Evolutionary conservation across 2,329 filamentous ascomycete genomes (phyloP), one percentile per base, ranked within the genome.

Genomic region (Apiospora pterosperma): DNA sequence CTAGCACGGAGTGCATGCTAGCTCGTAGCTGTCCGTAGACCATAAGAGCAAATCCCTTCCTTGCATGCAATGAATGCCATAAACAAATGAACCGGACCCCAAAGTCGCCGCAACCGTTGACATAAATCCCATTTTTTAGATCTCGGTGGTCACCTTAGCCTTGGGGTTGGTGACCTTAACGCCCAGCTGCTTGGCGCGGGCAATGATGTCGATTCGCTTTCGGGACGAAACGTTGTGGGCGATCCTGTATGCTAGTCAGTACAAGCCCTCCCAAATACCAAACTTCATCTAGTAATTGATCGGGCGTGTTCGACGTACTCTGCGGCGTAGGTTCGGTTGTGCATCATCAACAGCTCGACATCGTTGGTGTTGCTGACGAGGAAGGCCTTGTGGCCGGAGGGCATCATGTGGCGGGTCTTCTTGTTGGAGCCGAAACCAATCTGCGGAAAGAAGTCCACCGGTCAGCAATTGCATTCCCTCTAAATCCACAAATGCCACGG

Each of bases 151-250:
- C 82, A 99, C 91, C 89, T 95, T 96, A 80, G 94, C 96, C 92
- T 97, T 97, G 84, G 92, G 84, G 89, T 99, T 99, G 81, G 96
- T 99, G 82, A 99, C 95, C 92, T 99, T 99, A 82, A 99, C 96
- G 80, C 94, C 93, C 79, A 99, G 86, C 84, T 97, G 91, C 92
- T 98, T 98, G 73, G 96, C 96, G 82, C 95, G 92, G 79, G 92
- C 88, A 78, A 99, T 90, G 84, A 99, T 99, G 79, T 97, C 94
- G 83, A 99, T 90, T 84, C 96, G 90, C 92, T 99, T 99, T 84
- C 95, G 89, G 80, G 96, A 97, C 70, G 96, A 99, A 82, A 99
- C 96, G 82, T 92, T 92, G 88, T 97, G 93, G 81, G 92, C 92
- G 82, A 99, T 99, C 89, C 94, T 97, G 75, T 59, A 38, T 63